Evolutionary conservation across 441 rosid species (phyloP).

Genomic region (Adansonia rubrostipa): DNA sequence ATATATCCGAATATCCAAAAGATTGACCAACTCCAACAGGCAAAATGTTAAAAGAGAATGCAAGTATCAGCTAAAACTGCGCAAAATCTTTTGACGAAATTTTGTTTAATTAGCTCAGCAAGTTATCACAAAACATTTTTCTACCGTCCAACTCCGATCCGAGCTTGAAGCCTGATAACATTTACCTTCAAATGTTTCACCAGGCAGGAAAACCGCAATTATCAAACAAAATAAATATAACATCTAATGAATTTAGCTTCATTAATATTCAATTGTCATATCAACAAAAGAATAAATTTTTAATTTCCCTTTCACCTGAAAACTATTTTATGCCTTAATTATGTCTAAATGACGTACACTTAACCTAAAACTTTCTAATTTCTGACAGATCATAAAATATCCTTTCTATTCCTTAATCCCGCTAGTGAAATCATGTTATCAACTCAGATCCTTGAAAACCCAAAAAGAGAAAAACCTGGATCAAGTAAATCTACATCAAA

Average conservation of each 20-base stretch:
- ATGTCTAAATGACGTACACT: not conserved
- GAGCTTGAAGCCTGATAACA: not conserved
- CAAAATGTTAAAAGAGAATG: not conserved
- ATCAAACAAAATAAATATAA: not conserved
- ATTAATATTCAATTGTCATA: not conserved
- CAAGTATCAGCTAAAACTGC: not conserved
- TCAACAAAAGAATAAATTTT: not conserved
- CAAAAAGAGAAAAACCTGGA: conserved; percentile 7
- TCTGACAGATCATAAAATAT: not conserved
- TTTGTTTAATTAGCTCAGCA: not conserved
- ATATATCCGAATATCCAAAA: not conserved
- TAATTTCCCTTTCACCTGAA: not conserved
- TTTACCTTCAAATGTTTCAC: not conserved
- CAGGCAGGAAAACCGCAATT: not conserved
- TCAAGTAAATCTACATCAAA: conserved; percentile 17
- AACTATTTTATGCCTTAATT: not conserved
- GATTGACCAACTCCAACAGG: not conserved
- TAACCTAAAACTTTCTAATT: not conserved
- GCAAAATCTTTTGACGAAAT: not conserved
- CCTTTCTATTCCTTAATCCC: not conserved
- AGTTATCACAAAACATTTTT: not conserved
- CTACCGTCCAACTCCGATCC: not conserved
- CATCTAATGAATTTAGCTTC: not conserved
- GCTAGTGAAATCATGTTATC: not conserved
- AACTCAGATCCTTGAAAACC: conserved; percentile 9